phyloP scores from a whole-genome alignment of 225 moss, liverwort and hornwort species.

The Bryum argenteum region DNA sequence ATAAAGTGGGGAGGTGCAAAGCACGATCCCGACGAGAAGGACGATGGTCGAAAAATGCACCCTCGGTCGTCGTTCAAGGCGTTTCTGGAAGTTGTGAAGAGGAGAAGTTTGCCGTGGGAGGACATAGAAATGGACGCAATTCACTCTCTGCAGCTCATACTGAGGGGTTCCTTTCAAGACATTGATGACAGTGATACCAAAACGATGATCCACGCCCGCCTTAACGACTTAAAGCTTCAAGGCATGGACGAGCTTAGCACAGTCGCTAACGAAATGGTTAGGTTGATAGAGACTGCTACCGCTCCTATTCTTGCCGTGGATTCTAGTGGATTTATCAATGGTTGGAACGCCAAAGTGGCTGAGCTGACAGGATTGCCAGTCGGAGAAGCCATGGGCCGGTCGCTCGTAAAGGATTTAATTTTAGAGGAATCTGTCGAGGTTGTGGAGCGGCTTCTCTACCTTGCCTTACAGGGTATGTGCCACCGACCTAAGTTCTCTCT shows the following conservation, averaged over 20 bases:
- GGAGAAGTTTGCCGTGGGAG: conserved; percentile 62
- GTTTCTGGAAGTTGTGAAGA: conserved; percentile 62
- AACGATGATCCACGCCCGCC: conserved; percentile 65
- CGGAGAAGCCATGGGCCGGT: conserved; percentile 66
- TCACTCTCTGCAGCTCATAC: conserved; percentile 64
- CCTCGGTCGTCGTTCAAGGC: conserved; percentile 66
- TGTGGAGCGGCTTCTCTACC: conserved; percentile 61
- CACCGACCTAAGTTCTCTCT: neutral
- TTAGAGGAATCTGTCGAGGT: conserved; percentile 53
- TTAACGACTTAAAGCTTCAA: conserved; percentile 63
- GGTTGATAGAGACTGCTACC: conserved; percentile 66
- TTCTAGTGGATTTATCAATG: conserved; percentile 63
- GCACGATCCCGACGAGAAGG: conserved; percentile 67
- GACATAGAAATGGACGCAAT: conserved; percentile 70
- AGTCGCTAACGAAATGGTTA: conserved; percentile 64
- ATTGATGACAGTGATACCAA: conserved; percentile 66
- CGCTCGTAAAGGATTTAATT: conserved; percentile 60
- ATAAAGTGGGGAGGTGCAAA: conserved; percentile 70
- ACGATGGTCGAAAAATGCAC: conserved; percentile 61
- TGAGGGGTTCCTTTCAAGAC: conserved; percentile 64
- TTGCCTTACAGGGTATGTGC: conserved; percentile 57
- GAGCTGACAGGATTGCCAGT: conserved; percentile 63
- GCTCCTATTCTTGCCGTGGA: conserved; percentile 67
- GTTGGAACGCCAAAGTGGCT: conserved; percentile 69
- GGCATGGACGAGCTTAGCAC: conserved; percentile 72